Conservation (phyloP, 2,329 filamentous ascomycete genomes). For the Phialocephala subalpina region DNA sequence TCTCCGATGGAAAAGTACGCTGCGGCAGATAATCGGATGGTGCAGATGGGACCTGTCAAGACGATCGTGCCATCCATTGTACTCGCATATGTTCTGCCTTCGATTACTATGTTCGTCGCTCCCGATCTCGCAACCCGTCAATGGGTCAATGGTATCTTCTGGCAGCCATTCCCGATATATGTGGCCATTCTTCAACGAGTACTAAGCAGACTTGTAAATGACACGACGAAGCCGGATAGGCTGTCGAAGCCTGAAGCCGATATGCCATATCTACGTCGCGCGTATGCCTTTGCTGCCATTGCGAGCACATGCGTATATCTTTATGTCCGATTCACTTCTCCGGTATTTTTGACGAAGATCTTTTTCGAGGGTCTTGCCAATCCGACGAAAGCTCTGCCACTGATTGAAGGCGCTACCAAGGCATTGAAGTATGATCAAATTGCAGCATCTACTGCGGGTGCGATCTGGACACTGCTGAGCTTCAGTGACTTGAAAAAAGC, state of each 20-base stretch:
- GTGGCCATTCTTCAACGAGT: conserved; percentile 32
- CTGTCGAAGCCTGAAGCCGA: conserved; percentile 37
- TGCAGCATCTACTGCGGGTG: conserved; percentile 33
- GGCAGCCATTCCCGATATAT: conserved; percentile 51
- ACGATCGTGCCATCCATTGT: conserved; percentile 43
- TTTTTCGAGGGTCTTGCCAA: conserved; percentile 39
- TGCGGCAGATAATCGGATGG: conserved; percentile 45
- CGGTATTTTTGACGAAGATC: conserved; percentile 31
- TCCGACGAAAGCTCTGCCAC: conserved; percentile 27
- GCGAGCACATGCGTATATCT: conserved; percentile 27
- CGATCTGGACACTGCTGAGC: conserved; percentile 44
- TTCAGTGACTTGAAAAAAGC: conserved; percentile 46
- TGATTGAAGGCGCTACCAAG: conserved; percentile 24
- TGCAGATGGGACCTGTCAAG: conserved; percentile 39
- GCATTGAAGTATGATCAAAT: conserved; percentile 39
- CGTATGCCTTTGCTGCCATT: conserved; percentile 32
- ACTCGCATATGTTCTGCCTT: conserved; percentile 39
- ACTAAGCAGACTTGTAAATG: conserved; percentile 29
- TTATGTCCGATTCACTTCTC: conserved; percentile 30
- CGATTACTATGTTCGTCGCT: conserved; percentile 36
- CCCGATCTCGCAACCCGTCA: conserved; percentile 35
- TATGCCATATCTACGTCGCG: conserved; percentile 36
- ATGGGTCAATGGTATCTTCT: conserved; percentile 44
- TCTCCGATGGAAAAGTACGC: conserved; percentile 45
- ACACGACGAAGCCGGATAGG: conserved; percentile 32